Evolutionary conservation across 2,329 filamentous ascomycete species (phyloP), one percentile per base, ranked within the genome.

Genomic region (Cordyceps javanica): DNA sequence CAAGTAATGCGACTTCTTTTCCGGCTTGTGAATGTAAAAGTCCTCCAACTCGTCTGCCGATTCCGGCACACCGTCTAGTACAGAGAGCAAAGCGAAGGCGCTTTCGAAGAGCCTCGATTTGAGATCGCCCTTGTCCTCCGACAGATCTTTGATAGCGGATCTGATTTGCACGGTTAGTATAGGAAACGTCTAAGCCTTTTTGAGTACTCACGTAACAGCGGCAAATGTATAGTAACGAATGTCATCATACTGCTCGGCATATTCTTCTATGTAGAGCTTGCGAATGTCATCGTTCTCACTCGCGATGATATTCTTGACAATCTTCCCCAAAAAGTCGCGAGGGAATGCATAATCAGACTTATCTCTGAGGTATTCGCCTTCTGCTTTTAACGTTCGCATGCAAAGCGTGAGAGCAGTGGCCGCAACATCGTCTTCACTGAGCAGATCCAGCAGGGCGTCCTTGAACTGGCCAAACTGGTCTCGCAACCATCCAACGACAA

Each of bases 361-460:
- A 57, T 81, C 81, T 57, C 79, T 79, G 36, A 85, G 69, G 65
- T 83, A 75, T 61, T 83, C 82, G 19, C 82, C 86, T 68, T 96
- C 90, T 52, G 88, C 87, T 75, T 95, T 94, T 62, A 96, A 75
- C 49, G 95, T 72, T 57, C 88, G 86, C 91, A 97, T 95, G 58
- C 86, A 81, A 50, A 97, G 75, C 0, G 88, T 90, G 65, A 97
- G 73, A 11, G 85, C 87, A 16, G 88, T 89, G 44, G 82, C 79
- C 61, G 90, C 84, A n/a, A 85, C 73, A 4, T 82, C 76, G 60
- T 88, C 82, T 13, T 83, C 80, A 57, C 74, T 73, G 46, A 97
- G 75, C 62, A 90, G 79, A 3, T 72, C 70, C 28, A 88, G 65
- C 41, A 97, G 73, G 3, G 80, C 72, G 28, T 75, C 72, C 67